A percentile compares a stretch with the other conserved stretches of the same genome.
phyloP scores from a whole-genome alignment of 306 rosid species.

The Alnus glutinosa region DNA sequence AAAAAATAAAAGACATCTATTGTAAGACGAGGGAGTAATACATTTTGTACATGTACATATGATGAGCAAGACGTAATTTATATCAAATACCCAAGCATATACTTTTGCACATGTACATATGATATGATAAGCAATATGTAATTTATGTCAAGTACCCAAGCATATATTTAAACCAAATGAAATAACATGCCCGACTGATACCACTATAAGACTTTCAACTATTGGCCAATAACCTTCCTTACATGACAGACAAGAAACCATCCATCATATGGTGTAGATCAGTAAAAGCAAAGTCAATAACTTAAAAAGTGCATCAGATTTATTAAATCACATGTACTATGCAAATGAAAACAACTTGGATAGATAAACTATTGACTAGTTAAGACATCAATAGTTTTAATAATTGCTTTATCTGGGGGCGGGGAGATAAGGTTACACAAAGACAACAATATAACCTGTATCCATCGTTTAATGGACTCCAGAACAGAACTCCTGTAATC shows the following conservation, averaged over 20 bases:
- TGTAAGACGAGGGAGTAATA: background rate
- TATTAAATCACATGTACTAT: background rate
- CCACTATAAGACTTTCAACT: background rate
- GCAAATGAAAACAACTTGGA: background rate
- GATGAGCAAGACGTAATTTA: background rate
- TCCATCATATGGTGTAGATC: background rate
- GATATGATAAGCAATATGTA: background rate
- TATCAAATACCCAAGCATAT: background rate
- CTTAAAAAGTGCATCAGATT: background rate
- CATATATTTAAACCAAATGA: background rate
- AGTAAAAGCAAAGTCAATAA: background rate
- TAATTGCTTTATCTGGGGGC: background rate
- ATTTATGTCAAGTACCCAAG: background rate
- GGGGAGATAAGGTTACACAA: background rate
- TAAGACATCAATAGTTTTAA: background rate
- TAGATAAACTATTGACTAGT: background rate
- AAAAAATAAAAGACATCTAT: background rate
- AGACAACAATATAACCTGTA: slow-evolving; percentile 60
- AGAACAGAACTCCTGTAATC: slow-evolving; percentile 84
- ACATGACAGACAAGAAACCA: background rate
- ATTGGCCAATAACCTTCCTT: background rate
- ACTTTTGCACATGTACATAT: background rate
- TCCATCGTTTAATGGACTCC: slow-evolving; percentile 90
- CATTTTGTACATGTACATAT: background rate
- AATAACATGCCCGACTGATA: background rate